Base-by-base conservation (phyloP, 1,284 basidiomycete species). In the Malassezia slooffiae region DNA sequence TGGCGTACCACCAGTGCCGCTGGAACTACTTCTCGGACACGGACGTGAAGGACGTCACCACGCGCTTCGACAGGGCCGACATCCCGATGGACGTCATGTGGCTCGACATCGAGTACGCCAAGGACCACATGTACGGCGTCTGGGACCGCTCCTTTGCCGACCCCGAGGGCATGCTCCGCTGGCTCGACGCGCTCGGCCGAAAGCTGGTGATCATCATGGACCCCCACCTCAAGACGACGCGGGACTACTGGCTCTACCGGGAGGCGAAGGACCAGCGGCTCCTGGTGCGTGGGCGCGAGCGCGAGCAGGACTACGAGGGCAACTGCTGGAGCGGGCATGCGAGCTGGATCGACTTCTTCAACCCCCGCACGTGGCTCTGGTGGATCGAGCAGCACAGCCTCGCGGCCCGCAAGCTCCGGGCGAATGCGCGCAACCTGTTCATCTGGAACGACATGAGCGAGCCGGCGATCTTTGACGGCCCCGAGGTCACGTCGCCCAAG, bases 381-480 rank as follows among this genome's bases (percentile, higher is more conserved):
- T 97, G 90, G 89, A 52, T 51, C 8, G 55, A 56, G 8, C 59
- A 59, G 32, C 62, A 55, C 49, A 35, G 42, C 2, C 52, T 69
- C 21, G 42, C 42, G 11, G 49, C 32, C 38, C 43, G 44, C 41
- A 58, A 59, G 50, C 49, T 67, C 20, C 40, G 48, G 13, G 67
- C 58, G 16, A 69, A 67, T 36, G 65, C 62, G 4, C 56, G 64
- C 35, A 79, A 81, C 58, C 77, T 95, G 9, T 82, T 81, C 65
- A 85, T 96, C 50, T 95, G 90, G 89, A 96, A 95, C 71, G 91
- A 97, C 70, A 97, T 97, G 91, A 96, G 95, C 67, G 91, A 96
- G 85, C 91, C 91, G 1, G 83, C 89, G 4, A 81, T 99, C 19
- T 97, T 99, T 75, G 91, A 95, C 58, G 93, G 91, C 0, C 93